A percentile compares a stretch with the other conserved stretches of the same genome.
Conservation (phyloP, 2,329 filamentous ascomycete genomes). For the Fusarium transvaalense region DNA sequence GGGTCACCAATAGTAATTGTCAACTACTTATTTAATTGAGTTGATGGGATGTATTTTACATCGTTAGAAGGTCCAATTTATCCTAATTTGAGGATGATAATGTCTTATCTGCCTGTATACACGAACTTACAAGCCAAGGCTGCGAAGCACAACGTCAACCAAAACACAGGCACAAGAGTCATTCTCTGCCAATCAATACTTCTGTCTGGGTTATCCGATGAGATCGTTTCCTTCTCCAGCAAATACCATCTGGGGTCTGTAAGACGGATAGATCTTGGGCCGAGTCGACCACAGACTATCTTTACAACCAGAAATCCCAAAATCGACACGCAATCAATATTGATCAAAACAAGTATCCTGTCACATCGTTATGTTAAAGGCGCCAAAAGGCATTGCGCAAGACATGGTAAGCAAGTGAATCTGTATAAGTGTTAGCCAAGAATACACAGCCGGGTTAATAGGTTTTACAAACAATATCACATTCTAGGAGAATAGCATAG, state of each 20-base stretch:
- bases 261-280: conserved; percentile 11
- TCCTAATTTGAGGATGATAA: background rate
- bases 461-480: background rate
- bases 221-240: too few relatives aligned
- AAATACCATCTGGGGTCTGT: background rate
- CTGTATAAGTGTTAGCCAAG: background rate
- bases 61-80: background rate
- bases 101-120: background rate
- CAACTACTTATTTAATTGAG: background rate
- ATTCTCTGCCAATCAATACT: fast-evolving
- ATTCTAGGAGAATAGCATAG: background rate
- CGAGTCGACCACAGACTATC: conserved; percentile 1
- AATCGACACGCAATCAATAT: background rate
- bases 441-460: background rate
- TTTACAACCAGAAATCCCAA: background rate
- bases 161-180: too few relatives aligned
- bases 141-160: background rate
- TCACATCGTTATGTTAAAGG: too few relatives aligned
- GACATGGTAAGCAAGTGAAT: background rate
- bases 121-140: too few relatives aligned
- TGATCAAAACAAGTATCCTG: background rate
- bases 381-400: background rate
- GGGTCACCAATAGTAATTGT: fast-evolving
- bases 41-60: too few relatives aligned
- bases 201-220: background rate